A percentile compares a stretch with the other conserved stretches of the same genome.
Evolutionary conservation across 257 asterid genomes (phyloP).

Genomic region (Plantago major): DNA sequence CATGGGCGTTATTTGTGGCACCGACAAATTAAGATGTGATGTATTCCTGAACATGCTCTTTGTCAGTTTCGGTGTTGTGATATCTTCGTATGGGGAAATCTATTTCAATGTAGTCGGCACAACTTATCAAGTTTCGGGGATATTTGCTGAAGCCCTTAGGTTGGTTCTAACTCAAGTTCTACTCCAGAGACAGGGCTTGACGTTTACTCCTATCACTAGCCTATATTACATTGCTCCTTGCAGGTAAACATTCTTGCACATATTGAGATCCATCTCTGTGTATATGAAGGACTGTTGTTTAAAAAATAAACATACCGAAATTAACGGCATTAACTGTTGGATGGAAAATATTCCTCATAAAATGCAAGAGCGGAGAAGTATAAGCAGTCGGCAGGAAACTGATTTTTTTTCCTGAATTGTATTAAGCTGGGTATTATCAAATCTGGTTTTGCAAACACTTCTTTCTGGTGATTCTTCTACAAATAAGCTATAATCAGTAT

Average conservation of each 20-base stretch:
- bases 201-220: slow-evolving; percentile 93
- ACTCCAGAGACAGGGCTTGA: slow-evolving; percentile 88
- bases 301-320: no score
- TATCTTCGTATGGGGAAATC: slow-evolving; percentile 96
- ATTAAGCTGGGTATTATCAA: no score
- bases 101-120: slow-evolving; percentile 95
- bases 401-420: not conserved
- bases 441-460: no score
- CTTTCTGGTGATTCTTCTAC: no score
- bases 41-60: slow-evolving; percentile 82
- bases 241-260: slow-evolving; percentile 55
- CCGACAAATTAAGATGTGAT: slow-evolving; percentile 87
- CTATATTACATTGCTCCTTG: slow-evolving; percentile 98
- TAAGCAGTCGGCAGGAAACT: not conserved
- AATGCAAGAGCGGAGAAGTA: slow-evolving; percentile 7
- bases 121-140: slow-evolving; percentile 95
- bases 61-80: slow-evolving; percentile 91
- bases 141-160: slow-evolving; percentile 95
- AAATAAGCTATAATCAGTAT: no score
- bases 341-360: not conserved
- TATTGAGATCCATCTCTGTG: not conserved
- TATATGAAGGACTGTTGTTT: not conserved
- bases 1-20: slow-evolving; percentile 93
- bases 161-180: slow-evolving; percentile 96
- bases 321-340: not conserved